These are phyloP conservation scores for Hypoxylon sp. DNA, from an alignment of 2,329 filamentous ascomycete genomes.

Conservation along the genomic window DNA sequence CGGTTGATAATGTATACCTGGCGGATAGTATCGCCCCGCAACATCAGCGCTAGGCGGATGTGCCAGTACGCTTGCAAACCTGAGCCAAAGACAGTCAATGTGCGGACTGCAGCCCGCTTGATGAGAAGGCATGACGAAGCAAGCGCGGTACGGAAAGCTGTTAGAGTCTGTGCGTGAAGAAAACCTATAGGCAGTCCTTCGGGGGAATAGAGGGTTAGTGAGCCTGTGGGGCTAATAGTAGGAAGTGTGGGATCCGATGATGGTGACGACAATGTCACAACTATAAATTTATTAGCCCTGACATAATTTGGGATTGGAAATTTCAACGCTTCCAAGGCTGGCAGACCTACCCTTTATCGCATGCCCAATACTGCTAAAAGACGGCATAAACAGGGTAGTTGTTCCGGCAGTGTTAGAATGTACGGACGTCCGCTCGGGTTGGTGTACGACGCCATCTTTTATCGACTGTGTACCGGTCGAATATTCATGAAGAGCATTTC, in stretches of 20 bases:
- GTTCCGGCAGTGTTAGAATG: conserved; percentile 64
- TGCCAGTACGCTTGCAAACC: conserved; percentile 97
- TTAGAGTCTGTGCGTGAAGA: conserved; percentile 80
- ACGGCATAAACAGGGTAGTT: conserved; percentile 82
- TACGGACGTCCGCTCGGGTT: conserved; percentile 68
- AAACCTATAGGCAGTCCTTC: conserved; percentile 76
- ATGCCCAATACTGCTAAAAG: conserved; percentile 73
- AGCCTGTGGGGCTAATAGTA: conserved; percentile 70
- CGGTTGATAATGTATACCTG: conserved; percentile 89
- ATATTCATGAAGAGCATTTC: conserved; percentile 71
- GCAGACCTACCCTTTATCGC: conserved; percentile 73
- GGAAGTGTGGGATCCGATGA: conserved; percentile 52
- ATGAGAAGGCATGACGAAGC: conserved; percentile 76
- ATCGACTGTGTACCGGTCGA: conserved; percentile 68
- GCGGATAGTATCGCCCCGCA: conserved; percentile 79
- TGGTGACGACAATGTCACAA: conserved; percentile 73
- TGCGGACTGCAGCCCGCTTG: conserved; percentile 78
- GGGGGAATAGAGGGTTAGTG: conserved; percentile 77
- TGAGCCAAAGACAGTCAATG: conserved; percentile 86
- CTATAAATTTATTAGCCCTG: conserved; percentile 55
- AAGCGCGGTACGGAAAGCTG: conserved; percentile 84
- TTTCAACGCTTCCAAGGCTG: not conserved
- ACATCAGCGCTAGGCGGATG: conserved; percentile 83
- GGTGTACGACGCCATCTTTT: conserved; percentile 64
- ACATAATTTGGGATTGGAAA: conserved; percentile 14